Evolutionary conservation across 23 red algal species (phyloP).

Genomic region (Agarophyton chilense): DNA sequence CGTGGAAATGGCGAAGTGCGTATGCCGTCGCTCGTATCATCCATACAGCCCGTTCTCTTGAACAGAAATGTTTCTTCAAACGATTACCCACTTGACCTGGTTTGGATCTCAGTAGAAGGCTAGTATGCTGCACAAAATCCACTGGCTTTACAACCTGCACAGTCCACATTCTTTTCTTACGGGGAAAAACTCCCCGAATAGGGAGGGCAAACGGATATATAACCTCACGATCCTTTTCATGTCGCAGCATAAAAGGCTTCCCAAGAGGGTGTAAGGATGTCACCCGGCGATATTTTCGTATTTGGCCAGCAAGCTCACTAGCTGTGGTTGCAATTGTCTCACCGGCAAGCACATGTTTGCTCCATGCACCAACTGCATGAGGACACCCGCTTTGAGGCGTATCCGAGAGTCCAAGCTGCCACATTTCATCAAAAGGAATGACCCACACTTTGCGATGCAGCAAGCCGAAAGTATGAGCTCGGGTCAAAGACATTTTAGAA

Average conservation of each 20-base stretch:
- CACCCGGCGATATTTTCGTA: constrained; percentile 12
- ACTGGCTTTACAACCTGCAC: constrained; percentile 37
- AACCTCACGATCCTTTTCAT: constrained; percentile 23
- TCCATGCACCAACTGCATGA: background rate
- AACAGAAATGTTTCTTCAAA: constrained; percentile 8
- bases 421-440: constrained; percentile 53
- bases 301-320: constrained; percentile 26
- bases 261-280: constrained; percentile 15
- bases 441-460: constrained; percentile 54
- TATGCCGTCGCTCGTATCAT: constrained; percentile 17
- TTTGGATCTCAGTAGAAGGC: background rate
- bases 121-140: constrained; percentile 28
- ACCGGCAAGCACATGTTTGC: constrained; percentile 21
- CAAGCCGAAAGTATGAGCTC: background rate
- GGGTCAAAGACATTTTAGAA: constrained; percentile 27
- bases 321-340: constrained; percentile 9
- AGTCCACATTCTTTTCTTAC: background rate
- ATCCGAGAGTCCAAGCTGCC: constrained; percentile 42
- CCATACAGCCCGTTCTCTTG: constrained; percentile 35
- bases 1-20: constrained; percentile 21
- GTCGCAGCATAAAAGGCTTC: constrained; percentile 19
- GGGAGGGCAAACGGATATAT: constrained; percentile 28
- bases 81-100: background rate
- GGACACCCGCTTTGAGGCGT: background rate
- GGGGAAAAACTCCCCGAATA: constrained; percentile 31